phyloP scores from a whole-genome alignment of 2,329 filamentous ascomycete genomes.

The Cytospora chrysosperma region DNA sequence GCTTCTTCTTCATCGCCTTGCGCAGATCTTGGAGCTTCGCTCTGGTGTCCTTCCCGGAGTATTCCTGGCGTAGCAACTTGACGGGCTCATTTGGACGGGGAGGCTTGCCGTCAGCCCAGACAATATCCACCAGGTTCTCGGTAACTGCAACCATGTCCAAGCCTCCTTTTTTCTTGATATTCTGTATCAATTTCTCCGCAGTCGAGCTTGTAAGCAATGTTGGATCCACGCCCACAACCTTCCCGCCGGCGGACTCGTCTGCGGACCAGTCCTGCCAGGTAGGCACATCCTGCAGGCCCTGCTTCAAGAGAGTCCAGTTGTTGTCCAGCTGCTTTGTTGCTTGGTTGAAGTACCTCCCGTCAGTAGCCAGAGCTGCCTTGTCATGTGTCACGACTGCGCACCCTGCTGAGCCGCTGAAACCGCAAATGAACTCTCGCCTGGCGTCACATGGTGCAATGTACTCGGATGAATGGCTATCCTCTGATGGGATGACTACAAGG shows the following conservation, averaged over 20 bases:
- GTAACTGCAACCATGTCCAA: constrained; percentile 71
- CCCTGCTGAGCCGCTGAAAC: constrained; percentile 92
- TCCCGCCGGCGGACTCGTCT: constrained; percentile 81
- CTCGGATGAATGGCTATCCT: constrained; percentile 96
- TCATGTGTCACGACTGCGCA: constrained; percentile 84
- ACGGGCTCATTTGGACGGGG: constrained; percentile 73
- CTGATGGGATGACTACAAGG: constrained; percentile 79
- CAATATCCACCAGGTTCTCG: constrained; percentile 82
- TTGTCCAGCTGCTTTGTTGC: constrained; percentile 83
- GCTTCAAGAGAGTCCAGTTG: constrained; percentile 91
- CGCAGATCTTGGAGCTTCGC: constrained; percentile 82
- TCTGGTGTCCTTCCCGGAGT: constrained; percentile 77
- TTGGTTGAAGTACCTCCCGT: constrained; percentile 98
- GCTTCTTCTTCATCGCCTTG: constrained; percentile 90
- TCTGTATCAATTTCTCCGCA: constrained; percentile 72
- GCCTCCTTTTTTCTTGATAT: constrained; percentile 83
- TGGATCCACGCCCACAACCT: constrained; percentile 87
- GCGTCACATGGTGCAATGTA: constrained; percentile 97
- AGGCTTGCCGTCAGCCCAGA: constrained; percentile 80
- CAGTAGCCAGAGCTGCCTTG: constrained; percentile 87
- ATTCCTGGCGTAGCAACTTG: constrained; percentile 68
- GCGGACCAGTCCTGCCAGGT: constrained; percentile 97
- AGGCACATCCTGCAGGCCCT: constrained; percentile 87
- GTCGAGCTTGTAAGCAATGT: constrained; percentile 71
- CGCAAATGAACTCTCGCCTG: constrained; percentile 85